Evolutionary conservation across 805 yeast species (phyloP).

Genomic region (Candida pini): DNA sequence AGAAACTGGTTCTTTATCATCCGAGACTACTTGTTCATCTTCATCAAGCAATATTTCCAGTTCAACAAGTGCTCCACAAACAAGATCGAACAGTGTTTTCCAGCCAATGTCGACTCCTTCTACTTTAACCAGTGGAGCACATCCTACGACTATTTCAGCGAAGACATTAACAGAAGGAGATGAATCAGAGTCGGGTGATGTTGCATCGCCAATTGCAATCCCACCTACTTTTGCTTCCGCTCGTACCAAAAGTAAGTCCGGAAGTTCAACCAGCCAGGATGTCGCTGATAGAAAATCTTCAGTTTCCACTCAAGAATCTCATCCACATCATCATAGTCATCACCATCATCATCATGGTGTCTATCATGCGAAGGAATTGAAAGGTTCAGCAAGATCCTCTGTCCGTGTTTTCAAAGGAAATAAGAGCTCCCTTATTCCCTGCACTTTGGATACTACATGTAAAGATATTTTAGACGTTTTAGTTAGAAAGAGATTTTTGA

Average conservation of each 20-base stretch:
- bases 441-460: constrained; percentile 73
- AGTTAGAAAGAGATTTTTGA: constrained; percentile 73
- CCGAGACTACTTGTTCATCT: constrained; percentile 7
- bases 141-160: neutral
- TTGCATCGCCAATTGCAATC: neutral
- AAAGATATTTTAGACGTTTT: constrained; percentile 65
- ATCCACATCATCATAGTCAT: constrained; percentile 3
- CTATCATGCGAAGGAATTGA: constrained; percentile 19
- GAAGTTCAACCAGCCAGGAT: neutral
- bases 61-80: constrained; percentile 9
- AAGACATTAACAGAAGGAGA: neutral
- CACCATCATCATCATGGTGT: constrained; percentile 15
- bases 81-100: constrained; percentile 1
- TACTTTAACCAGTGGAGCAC: neutral
- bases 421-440: constrained; percentile 73
- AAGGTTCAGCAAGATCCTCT: constrained; percentile 28
- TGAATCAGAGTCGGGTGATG: constrained; percentile 3
- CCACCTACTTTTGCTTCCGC: neutral
- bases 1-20: constrained; percentile 13
- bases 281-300: neutral
- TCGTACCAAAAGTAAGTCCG: neutral
- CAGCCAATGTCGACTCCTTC: neutral
- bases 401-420: constrained; percentile 78
- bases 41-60: constrained; percentile 8
- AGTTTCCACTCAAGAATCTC: neutral